phyloP scores from a whole-genome alignment of 2,329 filamentous ascomycete genomes.

The Diaporthe sp. region DNA sequence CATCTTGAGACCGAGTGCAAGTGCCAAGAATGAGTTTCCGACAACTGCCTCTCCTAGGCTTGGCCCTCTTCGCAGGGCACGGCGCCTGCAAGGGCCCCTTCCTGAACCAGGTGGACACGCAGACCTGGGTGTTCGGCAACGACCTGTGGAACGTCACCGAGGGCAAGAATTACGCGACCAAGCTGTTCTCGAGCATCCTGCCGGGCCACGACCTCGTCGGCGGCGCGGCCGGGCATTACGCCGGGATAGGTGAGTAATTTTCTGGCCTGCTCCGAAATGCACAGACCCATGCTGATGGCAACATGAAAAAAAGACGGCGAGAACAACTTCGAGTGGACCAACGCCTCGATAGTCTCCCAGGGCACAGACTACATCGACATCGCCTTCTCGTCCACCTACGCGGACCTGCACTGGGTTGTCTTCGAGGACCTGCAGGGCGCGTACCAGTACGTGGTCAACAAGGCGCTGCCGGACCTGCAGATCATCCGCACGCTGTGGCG shows the following conservation, averaged over 20 bases:
- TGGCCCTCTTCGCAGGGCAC: constrained; percentile 8
- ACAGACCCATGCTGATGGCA: background rate
- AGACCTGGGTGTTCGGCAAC: constrained; percentile 52
- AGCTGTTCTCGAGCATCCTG: constrained; percentile 43
- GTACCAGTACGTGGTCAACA: constrained; percentile 70
- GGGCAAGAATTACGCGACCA: constrained; percentile 44
- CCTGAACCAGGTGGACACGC: constrained; percentile 46
- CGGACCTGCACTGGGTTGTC: constrained; percentile 67
- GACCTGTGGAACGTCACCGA: constrained; percentile 48
- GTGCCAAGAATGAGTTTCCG: constrained; percentile 9
- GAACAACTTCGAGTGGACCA: constrained; percentile 62
- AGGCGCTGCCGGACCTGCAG: constrained; percentile 60
- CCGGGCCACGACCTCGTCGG: constrained; percentile 50
- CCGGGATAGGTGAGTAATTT: constrained; percentile 47
- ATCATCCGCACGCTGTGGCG: constrained; percentile 66
- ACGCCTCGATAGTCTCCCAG: constrained; percentile 56
- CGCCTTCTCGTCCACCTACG: constrained; percentile 60
- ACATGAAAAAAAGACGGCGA: constrained; percentile 58
- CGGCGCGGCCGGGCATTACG: constrained; percentile 50
- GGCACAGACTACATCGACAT: constrained; percentile 58
- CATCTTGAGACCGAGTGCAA: background rate
- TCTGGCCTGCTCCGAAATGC: too few species aligned
- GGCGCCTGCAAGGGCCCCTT: constrained; percentile 44
- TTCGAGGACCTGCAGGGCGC: constrained; percentile 63
- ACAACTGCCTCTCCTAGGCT: background rate